Evolutionary conservation across 495 filamentous ascomycete species (phyloP).

Genomic region (Hyaloscypha finlandica): DNA sequence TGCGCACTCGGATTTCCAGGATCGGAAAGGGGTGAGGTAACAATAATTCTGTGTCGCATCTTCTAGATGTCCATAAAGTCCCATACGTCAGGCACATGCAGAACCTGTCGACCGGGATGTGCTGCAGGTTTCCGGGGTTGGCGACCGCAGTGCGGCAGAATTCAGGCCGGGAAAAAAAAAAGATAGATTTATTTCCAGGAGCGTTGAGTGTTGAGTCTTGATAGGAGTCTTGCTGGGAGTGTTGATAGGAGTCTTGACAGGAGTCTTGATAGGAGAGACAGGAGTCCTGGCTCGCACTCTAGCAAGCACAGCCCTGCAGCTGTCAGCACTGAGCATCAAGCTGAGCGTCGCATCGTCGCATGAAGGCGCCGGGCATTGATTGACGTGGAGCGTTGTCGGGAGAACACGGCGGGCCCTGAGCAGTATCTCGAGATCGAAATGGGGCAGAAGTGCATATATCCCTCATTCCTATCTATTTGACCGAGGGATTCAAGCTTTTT

Average conservation of each 20-base stretch:
- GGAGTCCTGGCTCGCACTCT: background rate
- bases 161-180: slow-evolving; percentile 1
- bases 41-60: slow-evolving; percentile 8
- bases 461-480: slow-evolving; percentile 6
- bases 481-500: slow-evolving; percentile 13
- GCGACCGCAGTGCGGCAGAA: background rate
- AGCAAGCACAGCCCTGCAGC: slow-evolving; percentile 19
- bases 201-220: background rate
- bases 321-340: slow-evolving; percentile 1
- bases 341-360: too few species aligned
- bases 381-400: background rate
- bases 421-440: background rate
- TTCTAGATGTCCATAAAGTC: slow-evolving; percentile 8
- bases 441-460: slow-evolving; percentile 16
- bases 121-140: slow-evolving; percentile 25
- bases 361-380: background rate
- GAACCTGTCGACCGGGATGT: slow-evolving; percentile 21
- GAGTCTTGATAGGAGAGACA: too few species aligned
- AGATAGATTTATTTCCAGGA: background rate
- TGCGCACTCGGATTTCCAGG: background rate
- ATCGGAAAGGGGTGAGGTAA: slow-evolving; percentile 11
- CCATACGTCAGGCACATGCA: slow-evolving; percentile 28
- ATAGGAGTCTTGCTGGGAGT: too few species aligned
- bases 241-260: too few species aligned
- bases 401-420: background rate